phyloP scores from a whole-genome alignment of 257 asterid species.

The Rhazya stricta region DNA sequence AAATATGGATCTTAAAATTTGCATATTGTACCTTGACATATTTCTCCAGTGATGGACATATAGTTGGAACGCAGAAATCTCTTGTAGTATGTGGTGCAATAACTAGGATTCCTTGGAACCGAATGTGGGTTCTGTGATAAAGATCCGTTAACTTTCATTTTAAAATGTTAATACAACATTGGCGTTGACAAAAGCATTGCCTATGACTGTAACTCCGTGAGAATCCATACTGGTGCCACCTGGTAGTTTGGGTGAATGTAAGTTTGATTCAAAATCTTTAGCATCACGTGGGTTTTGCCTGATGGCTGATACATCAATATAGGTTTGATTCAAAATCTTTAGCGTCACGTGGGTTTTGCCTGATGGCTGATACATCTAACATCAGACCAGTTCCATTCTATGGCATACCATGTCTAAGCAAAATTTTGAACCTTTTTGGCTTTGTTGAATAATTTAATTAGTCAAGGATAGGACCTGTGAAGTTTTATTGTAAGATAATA shows the following conservation, averaged over 20 bases:
- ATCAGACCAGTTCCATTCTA: background rate
- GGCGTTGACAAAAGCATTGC: background rate
- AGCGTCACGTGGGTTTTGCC: background rate
- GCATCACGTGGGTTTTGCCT: background rate
- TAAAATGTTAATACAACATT: background rate
- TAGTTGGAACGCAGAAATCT: background rate
- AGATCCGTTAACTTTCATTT: background rate
- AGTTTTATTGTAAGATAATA: background rate
- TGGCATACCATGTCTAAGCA: background rate
- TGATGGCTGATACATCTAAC: background rate
- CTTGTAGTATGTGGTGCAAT: background rate
- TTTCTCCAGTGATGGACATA: background rate
- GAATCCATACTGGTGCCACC: background rate
- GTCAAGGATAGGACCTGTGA: background rate
- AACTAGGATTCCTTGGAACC: background rate
- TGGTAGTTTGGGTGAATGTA: background rate
- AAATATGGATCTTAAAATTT: background rate
- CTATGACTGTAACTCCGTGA: background rate
- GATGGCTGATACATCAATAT: background rate
- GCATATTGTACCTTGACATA: background rate
- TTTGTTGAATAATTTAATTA: background rate
- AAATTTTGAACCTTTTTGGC: background rate
- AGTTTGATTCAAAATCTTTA: background rate
- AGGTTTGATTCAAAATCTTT: background rate
- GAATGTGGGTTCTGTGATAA: background rate